phyloP scores from a whole-genome alignment of 2,329 filamentous ascomycete genomes.

The Penicillium palitans region DNA sequence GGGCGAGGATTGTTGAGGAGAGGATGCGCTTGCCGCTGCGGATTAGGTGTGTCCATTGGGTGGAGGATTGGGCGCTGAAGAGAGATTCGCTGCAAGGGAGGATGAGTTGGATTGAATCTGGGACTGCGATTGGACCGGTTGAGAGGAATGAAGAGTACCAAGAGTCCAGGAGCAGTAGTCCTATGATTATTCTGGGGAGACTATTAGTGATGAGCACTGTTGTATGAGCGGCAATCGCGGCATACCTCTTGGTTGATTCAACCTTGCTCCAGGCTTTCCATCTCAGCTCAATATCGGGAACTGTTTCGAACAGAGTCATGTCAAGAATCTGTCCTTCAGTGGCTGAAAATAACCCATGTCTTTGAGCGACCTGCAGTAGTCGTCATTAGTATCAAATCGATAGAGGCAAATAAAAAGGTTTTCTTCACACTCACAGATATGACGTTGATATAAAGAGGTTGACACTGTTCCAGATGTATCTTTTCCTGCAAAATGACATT shows the following conservation, averaged over 20 bases:
- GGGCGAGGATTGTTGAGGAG: slow-evolving; percentile 36
- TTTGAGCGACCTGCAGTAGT: slow-evolving; percentile 43
- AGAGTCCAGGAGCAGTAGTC: slow-evolving; percentile 49
- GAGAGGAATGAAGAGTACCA: slow-evolving; percentile 53
- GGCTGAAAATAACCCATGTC: slow-evolving; percentile 46
- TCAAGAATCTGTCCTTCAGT: slow-evolving; percentile 48
- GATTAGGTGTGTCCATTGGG: slow-evolving; percentile 41
- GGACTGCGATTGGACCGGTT: slow-evolving; percentile 48
- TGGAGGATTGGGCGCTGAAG: slow-evolving; percentile 44
- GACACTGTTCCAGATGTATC: slow-evolving; percentile 49
- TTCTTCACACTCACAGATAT: slow-evolving; percentile 39
- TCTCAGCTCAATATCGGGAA: slow-evolving; percentile 47
- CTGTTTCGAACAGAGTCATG: slow-evolving; percentile 43
- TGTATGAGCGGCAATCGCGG: neutral
- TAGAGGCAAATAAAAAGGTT: neutral
- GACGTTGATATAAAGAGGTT: slow-evolving; percentile 54
- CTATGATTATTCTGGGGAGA: slow-evolving; percentile 44
- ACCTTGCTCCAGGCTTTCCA: slow-evolving; percentile 57
- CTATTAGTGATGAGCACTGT: slow-evolving; percentile 8
- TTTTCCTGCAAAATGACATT: slow-evolving; percentile 34
- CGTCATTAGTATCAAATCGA: slow-evolving; percentile 3
- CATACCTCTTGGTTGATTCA: slow-evolving; percentile 51
- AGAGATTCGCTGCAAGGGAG: slow-evolving; percentile 49
- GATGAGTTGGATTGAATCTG: slow-evolving; percentile 49
- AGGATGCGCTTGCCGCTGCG: slow-evolving; percentile 37